Conservation (phyloP, 1,284 basidiomycete genomes). For the Cryptococcus sp. region DNA sequence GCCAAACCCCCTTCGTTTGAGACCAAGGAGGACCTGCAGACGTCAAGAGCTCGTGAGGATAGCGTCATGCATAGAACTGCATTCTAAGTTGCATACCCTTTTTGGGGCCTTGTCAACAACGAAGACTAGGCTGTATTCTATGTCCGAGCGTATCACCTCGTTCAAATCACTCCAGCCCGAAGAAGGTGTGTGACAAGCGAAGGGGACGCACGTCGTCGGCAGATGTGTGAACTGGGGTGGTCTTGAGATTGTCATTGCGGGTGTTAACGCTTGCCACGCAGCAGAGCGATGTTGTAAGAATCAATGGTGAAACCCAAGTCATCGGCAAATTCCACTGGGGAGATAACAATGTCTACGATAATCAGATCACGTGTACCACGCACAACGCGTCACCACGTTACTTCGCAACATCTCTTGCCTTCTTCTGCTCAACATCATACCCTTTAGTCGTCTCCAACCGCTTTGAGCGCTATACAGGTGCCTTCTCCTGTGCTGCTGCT, state of each 20-base stretch:
- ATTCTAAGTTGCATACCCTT: conserved; percentile 28
- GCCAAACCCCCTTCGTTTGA: conserved; percentile 72
- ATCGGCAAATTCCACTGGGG: too few species aligned
- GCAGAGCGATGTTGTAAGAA: too few species aligned
- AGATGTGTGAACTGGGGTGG: background rate
- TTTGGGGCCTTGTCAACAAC: conserved; percentile 52
- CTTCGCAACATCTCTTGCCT: too few species aligned
- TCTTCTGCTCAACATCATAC: too few species aligned
- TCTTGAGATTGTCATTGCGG: background rate
- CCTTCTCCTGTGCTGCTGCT: background rate
- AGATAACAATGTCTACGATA: too few species aligned
- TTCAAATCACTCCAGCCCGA: conserved; percentile 10
- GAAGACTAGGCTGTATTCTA: conserved; percentile 49
- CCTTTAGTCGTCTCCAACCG: too few species aligned
- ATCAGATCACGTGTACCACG: too few species aligned
- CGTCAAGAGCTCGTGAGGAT: background rate
- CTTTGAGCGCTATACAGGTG: too few species aligned
- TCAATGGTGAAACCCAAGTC: too few species aligned
- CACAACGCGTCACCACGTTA: too few species aligned
- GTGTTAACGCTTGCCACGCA: background rate
- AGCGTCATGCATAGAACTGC: background rate
- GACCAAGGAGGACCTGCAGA: conserved; percentile 62
- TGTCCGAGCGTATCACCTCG: background rate
- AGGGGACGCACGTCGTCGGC: background rate
- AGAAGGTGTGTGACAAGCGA: conserved; percentile 6